phyloP scores from a whole-genome alignment of 139 green algal species.

The Spirogloea muscicola region DNA sequence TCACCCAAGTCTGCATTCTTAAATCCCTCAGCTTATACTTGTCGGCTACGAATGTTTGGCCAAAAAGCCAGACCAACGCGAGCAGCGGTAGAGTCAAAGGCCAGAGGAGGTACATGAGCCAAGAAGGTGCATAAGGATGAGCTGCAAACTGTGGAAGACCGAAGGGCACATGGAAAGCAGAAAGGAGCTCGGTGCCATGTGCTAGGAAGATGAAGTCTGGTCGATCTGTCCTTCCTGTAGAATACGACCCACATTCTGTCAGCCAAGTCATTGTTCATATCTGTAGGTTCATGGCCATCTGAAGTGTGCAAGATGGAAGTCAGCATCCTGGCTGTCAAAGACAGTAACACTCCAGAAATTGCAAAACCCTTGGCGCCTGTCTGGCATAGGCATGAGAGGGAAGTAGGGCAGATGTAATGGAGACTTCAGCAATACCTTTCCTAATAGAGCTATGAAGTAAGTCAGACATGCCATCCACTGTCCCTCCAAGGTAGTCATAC shows the following conservation, averaged over 20 bases:
- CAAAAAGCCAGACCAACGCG: slow-evolving; percentile 37
- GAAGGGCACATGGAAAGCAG: slow-evolving; percentile 52
- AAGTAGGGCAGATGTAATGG: no score
- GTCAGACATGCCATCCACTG: slow-evolving; percentile 43
- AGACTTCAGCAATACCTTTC: no score
- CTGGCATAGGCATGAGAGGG: no score
- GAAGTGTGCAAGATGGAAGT: no score
- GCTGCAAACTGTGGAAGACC: slow-evolving; percentile 35
- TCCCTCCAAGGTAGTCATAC: slow-evolving; percentile 58
- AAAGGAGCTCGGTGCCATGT: slow-evolving; percentile 52
- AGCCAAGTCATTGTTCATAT: no score
- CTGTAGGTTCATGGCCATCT: no score
- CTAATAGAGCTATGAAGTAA: slow-evolving; percentile 18
- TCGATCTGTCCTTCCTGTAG: slow-evolving; percentile 27
- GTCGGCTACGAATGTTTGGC: slow-evolving; percentile 23
- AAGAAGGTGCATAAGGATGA: slow-evolving; percentile 24
- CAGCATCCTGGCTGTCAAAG: no score
- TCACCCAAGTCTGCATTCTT: slow-evolving; percentile 42
- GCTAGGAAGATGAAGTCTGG: slow-evolving; percentile 51
- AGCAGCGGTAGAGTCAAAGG: slow-evolving; percentile 34
- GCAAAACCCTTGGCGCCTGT: no score
- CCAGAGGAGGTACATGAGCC: slow-evolving; percentile 46
- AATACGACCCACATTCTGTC: no score
- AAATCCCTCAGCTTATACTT: slow-evolving; percentile 24
- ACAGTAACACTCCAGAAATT: no score